A percentile compares a stretch with the other conserved stretches of the same genome.
Evolutionary conservation across 176 grass and related monocot species (phyloP).

Genomic region (Leersia perrieri): DNA sequence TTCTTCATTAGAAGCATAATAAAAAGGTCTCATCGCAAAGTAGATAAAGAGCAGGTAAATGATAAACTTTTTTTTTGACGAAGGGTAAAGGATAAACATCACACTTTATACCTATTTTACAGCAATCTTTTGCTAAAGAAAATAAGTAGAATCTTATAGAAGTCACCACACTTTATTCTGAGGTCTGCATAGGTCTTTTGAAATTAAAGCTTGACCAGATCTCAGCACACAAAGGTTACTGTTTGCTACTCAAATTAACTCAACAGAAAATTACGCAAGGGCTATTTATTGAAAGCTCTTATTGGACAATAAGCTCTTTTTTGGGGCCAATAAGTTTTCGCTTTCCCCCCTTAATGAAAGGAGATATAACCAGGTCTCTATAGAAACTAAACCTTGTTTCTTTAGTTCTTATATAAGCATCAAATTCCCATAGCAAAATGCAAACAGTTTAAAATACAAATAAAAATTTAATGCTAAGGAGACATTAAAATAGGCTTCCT

Average conservation of each 20-base stretch:
- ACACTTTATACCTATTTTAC: background rate
- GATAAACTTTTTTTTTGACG: too few species aligned
- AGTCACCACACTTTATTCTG: background rate
- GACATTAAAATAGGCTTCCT: background rate
- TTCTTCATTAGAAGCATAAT: slow-evolving; percentile 5
- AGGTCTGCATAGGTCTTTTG: background rate
- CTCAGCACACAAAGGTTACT: background rate
- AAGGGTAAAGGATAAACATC: background rate
- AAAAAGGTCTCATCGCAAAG: background rate
- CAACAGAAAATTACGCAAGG: background rate
- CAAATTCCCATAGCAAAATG: background rate
- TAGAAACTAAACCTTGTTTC: background rate
- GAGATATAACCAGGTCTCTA: background rate
- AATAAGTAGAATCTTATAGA: background rate
- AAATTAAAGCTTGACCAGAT: too few species aligned
- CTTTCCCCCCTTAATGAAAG: background rate
- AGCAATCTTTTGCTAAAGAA: background rate
- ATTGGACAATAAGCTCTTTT: background rate
- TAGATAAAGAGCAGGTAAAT: background rate
- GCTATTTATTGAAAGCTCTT: background rate
- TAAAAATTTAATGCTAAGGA: background rate
- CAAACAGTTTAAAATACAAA: background rate
- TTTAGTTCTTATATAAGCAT: background rate
- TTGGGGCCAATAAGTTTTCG: background rate
- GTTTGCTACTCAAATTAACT: background rate